A percentile compares a stretch with the other conserved stretches of the same genome.
Evolutionary conservation across 768 basidiomycete genomes (phyloP).

Genomic region (Suillus subaureus): DNA sequence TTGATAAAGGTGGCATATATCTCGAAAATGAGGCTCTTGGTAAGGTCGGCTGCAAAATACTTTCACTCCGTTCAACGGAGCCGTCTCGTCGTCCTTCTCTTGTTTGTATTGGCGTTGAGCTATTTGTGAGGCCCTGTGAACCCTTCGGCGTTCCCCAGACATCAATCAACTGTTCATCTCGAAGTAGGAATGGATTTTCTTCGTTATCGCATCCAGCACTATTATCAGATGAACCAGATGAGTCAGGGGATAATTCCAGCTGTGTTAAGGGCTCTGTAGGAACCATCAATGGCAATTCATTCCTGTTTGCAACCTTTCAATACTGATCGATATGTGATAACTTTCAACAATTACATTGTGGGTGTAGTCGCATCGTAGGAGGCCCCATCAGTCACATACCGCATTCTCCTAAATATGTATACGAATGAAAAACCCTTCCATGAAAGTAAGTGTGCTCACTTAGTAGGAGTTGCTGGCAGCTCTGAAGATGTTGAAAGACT

Average conservation of each 20-base stretch:
- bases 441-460: constrained; percentile 21
- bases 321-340: not conserved
- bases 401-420: constrained; percentile 3
- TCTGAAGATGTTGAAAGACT: constrained; percentile 21
- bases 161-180: not conserved
- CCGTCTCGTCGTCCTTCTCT: not conserved
- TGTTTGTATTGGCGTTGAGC: constrained; percentile 17
- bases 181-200: not conserved
- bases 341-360: constrained; percentile 10
- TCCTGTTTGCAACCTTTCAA: constrained; percentile 9
- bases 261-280: not conserved
- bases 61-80: not conserved
- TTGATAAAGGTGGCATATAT: constrained; percentile 6
- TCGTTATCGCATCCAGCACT: not conserved
- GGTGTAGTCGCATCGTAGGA: constrained; percentile 3
- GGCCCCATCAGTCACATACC: not conserved
- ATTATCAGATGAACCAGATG: not conserved
- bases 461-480: constrained; percentile 17
- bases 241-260: not conserved
- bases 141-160: not conserved
- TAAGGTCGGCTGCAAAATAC: not conserved
- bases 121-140: constrained; percentile 12
- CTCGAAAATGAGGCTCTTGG: constrained; percentile 2
- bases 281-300: not conserved
- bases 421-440: not conserved